Conservation (phyloP, 176 grass and related monocot genomes). For the Carex littledalei region DNA sequence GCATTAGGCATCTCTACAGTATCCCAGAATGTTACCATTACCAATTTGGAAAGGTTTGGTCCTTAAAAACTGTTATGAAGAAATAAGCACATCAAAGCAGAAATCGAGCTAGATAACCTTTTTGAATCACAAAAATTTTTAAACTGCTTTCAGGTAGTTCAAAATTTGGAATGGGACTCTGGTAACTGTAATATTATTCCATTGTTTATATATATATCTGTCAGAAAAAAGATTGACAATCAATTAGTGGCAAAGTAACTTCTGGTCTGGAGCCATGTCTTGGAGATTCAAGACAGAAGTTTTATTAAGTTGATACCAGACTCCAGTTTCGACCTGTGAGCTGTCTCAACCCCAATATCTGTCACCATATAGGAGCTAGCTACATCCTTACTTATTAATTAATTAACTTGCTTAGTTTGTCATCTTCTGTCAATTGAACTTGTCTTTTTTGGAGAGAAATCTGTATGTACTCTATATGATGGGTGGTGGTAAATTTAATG, state of each 20-base stretch:
- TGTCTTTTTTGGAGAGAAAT: background rate
- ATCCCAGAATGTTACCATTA: background rate
- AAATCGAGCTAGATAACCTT: background rate
- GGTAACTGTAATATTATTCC: background rate
- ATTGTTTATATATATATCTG: background rate
- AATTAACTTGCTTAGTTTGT: background rate
- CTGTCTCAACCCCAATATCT: background rate
- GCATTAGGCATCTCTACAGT: background rate
- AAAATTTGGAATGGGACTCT: background rate
- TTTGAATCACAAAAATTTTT: background rate
- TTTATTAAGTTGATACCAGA: background rate
- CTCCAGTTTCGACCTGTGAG: background rate
- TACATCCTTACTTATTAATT: background rate
- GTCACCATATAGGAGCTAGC: background rate
- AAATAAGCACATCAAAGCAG: background rate
- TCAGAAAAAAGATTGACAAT: background rate
- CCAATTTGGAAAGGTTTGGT: background rate
- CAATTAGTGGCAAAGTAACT: background rate
- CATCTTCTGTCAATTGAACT: background rate
- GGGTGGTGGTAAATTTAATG: background rate
- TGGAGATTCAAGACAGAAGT: background rate
- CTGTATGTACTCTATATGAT: background rate
- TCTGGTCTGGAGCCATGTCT: too few relatives aligned
- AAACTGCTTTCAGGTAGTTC: background rate
- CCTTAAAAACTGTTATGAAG: background rate